Percentiles rank a stretch among this genome's conserved stretches.
These are phyloP conservation scores for Cystoisospora suis DNA, from an alignment of 169 alveolate species.

Conservation along the genomic window DNA sequence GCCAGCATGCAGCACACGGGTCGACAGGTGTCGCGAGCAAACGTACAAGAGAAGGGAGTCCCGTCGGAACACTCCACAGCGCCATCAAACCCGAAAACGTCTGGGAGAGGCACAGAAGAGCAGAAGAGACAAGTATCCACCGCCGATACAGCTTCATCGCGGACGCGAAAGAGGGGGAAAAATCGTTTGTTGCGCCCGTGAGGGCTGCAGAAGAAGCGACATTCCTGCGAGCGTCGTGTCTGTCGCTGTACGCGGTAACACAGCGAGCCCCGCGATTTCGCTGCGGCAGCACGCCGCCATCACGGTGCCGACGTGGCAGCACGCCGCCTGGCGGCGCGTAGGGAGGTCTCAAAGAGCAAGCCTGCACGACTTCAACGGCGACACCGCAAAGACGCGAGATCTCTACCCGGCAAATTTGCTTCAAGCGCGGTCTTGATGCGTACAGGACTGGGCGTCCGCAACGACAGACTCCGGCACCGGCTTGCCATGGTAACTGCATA, in stretches of 20 bases:
- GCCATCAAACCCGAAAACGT: neutral
- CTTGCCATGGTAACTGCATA: too few species aligned
- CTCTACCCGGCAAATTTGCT: neutral
- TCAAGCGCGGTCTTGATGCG: neutral
- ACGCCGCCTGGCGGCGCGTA: neutral
- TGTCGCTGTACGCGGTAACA: neutral
- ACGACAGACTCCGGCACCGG: too few species aligned
- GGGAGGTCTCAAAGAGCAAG: neutral
- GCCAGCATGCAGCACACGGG: conserved; percentile 9
- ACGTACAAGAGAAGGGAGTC: conserved; percentile 5
- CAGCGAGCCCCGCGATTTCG: too few species aligned
- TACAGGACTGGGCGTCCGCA: conserved; percentile 6
- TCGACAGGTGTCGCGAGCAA: conserved; percentile 9
- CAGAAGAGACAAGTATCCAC: conserved; percentile 20
- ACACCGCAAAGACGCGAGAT: conserved; percentile 13
- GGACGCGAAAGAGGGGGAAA: neutral
- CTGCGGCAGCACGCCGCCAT: too few species aligned
- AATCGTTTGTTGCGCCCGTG: neutral
- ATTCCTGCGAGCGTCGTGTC: neutral
- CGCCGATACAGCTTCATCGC: conserved; percentile 2
- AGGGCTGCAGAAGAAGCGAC: neutral
- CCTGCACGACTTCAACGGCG: conserved; percentile 26
- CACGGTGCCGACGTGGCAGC: neutral
- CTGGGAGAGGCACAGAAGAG: conserved; percentile 1
- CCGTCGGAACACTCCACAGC: conserved; percentile 16